These are phyloP conservation scores for Suillus brevipes DNA, from an alignment of 768 basidiomycete genomes.

Conservation along the genomic window DNA sequence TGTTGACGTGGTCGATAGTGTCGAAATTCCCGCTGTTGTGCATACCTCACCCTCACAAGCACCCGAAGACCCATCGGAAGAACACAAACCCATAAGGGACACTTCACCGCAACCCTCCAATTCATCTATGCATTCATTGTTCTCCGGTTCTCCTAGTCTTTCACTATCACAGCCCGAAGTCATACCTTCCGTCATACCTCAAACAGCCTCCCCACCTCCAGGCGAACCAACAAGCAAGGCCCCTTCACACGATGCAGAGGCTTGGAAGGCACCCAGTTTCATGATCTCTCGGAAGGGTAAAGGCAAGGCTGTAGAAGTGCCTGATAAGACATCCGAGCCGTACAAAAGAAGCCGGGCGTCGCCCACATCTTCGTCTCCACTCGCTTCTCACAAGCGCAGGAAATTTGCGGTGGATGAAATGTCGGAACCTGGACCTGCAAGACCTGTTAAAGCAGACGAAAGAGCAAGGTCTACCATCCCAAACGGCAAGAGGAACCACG, in stretches of 20 bases:
- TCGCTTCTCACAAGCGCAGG: constrained; percentile 15
- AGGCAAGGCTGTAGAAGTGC: constrained; percentile 1
- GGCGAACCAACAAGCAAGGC: neutral
- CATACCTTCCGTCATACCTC: neutral
- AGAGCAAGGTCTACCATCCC: too few relatives aligned
- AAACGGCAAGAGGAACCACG: neutral
- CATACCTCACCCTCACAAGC: constrained; percentile 1
- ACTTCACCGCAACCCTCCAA: constrained; percentile 5
- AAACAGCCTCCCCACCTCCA: neutral
- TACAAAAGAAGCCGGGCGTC: constrained; percentile 5
- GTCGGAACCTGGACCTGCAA: neutral
- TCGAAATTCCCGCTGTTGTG: constrained; percentile 6
- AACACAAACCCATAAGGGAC: neutral
- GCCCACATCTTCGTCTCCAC: constrained; percentile 13
- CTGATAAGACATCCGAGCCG: neutral
- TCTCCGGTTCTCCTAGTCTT: constrained; percentile 19
- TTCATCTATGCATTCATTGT: constrained; percentile 27
- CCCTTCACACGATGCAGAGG: constrained; percentile 25
- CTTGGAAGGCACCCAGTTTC: constrained; percentile 36
- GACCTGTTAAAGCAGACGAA: neutral
- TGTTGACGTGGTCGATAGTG: constrained; percentile 8
- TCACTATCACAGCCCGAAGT: neutral
- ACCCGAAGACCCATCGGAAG: neutral
- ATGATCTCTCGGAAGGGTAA: constrained; percentile 18
- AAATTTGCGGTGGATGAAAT: constrained; percentile 7